Evolutionary conservation across 2,329 filamentous ascomycete species (phyloP).

Genomic region (Penicillium sp.): DNA sequence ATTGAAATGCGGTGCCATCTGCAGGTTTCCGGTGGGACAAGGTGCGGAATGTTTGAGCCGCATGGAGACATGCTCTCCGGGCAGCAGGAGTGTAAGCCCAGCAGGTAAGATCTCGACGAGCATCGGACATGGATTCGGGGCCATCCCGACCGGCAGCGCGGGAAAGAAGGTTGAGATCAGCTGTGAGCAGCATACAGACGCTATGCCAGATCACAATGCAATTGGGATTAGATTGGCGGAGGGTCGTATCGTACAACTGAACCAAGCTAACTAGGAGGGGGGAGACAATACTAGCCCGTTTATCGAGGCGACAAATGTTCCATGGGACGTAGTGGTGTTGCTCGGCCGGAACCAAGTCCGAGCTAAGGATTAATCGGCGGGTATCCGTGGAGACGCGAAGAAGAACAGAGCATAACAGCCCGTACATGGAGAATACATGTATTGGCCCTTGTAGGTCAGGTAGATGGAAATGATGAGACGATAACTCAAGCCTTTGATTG

Average conservation of each 20-base stretch:
- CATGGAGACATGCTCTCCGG: conserved; percentile 10
- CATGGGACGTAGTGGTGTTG: conserved; percentile 6
- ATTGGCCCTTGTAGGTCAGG: neutral
- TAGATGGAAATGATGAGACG: neutral
- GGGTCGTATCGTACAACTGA: neutral
- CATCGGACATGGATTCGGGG: neutral
- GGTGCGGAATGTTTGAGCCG: conserved; percentile 4
- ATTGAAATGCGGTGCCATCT: conserved; percentile 13
- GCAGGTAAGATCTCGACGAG: neutral
- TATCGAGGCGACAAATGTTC: conserved; percentile 4
- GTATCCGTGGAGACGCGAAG: conserved; percentile 7
- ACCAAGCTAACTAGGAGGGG: conserved; percentile 1
- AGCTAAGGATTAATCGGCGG: conserved; percentile 2
- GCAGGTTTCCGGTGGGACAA: conserved; percentile 11
- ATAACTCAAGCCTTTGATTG: neutral
- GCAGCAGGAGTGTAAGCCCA: conserved; percentile 4
- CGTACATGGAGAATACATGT: conserved; percentile 9
- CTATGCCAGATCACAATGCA: conserved; percentile 14
- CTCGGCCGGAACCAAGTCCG: neutral
- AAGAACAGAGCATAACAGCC: conserved; percentile 8
- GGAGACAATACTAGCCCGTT: conserved; percentile 1
- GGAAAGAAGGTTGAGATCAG: conserved; percentile 5
- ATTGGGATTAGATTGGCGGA: conserved; percentile 8
- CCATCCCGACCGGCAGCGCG: conserved; percentile 8
- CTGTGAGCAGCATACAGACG: conserved; percentile 3